A percentile compares a stretch with the other conserved stretches of the same genome.
These are phyloP conservation scores for Nissolia schottii DNA, from an alignment of 306 rosid genomes.

Conservation along the genomic window DNA sequence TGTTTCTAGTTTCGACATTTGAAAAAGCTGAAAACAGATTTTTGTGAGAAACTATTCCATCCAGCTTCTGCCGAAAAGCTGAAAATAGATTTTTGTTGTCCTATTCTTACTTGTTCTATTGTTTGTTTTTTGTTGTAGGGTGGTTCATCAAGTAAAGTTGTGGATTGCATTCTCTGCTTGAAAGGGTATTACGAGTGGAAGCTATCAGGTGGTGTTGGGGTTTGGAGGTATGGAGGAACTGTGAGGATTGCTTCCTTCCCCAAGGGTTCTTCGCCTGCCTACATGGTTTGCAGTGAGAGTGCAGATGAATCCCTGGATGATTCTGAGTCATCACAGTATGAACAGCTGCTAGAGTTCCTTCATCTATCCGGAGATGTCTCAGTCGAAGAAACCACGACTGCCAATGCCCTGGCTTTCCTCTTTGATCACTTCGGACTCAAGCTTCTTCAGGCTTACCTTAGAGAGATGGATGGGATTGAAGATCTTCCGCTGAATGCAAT, in stretches of 20 bases:
- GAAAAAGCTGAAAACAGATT: too few species aligned
- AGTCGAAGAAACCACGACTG: slow-evolving; percentile 64
- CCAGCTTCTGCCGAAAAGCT: too few species aligned
- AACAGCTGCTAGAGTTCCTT: slow-evolving; percentile 69
- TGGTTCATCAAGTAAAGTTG: slow-evolving; percentile 86
- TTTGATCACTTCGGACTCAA: slow-evolving; percentile 84
- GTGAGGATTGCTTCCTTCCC: slow-evolving; percentile 78
- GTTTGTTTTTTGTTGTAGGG: slow-evolving; percentile 43
- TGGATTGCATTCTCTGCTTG: slow-evolving; percentile 94
- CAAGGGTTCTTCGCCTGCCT: slow-evolving; percentile 48
- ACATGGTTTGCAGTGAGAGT: slow-evolving; percentile 53
- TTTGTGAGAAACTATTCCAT: too few species aligned
- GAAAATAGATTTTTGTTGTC: background rate
- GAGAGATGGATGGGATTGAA: slow-evolving; percentile 53
- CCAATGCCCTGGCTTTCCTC: slow-evolving; percentile 66
- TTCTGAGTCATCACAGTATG: slow-evolving; percentile 67
- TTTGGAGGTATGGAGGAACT: slow-evolving; percentile 98
- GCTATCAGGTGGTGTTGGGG: slow-evolving; percentile 87
- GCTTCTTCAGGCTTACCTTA: slow-evolving; percentile 78
- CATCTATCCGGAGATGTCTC: slow-evolving; percentile 64
- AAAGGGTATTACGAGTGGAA: slow-evolving; percentile 95
- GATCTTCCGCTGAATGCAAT: slow-evolving; percentile 83
- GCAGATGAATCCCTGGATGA: slow-evolving; percentile 67
- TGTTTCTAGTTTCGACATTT: too few species aligned
- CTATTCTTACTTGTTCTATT: background rate